These are phyloP conservation scores for Gossypium longicalyx DNA, from an alignment of 345 rosid genomes.

Conservation along the genomic window DNA sequence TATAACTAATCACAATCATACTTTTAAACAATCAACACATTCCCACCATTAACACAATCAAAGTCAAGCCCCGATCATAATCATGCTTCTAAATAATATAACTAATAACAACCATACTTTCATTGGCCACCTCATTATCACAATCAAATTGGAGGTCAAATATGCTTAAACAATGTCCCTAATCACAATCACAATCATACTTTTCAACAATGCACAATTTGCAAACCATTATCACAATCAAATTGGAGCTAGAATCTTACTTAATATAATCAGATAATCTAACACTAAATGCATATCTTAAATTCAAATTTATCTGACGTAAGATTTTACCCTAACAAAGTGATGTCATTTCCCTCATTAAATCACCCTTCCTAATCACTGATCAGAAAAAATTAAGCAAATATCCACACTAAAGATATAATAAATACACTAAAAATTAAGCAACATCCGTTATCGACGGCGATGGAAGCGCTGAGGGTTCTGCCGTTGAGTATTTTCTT, in stretches of 20 bases:
- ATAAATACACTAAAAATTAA: neutral
- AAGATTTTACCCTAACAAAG: neutral
- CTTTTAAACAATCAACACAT: neutral
- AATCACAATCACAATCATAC: too few species aligned
- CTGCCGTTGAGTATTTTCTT: conserved; percentile 79
- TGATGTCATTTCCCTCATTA: neutral
- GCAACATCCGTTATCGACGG: conserved; percentile 69
- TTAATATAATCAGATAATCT: neutral
- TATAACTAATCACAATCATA: neutral
- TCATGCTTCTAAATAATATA: neutral
- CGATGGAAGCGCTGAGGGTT: conserved; percentile 63
- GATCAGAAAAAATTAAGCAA: neutral
- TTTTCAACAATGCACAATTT: too few species aligned
- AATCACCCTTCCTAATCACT: neutral
- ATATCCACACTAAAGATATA: neutral
- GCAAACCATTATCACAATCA: neutral
- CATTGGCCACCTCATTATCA: neutral
- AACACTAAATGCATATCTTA: neutral
- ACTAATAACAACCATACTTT: neutral
- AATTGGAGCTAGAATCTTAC: neutral
- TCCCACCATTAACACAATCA: neutral
- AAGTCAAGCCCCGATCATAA: neutral
- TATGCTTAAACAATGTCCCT: neutral
- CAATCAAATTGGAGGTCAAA: neutral
- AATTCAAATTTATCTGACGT: neutral